phyloP scores from a whole-genome alignment of 768 basidiomycete species.

The Naganishia randhawae region DNA sequence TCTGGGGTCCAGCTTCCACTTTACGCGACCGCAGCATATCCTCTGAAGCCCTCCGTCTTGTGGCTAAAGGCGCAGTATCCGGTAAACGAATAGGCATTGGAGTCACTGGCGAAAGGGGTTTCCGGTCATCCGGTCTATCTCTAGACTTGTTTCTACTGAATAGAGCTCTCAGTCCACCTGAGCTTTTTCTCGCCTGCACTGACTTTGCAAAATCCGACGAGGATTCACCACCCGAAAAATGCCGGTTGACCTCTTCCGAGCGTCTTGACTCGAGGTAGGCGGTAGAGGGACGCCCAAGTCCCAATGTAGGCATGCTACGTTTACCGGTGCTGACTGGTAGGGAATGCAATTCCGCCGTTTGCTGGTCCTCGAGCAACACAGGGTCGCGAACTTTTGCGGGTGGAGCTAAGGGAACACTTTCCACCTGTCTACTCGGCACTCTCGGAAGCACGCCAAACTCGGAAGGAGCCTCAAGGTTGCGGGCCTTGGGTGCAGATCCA shows the following conservation, averaged over 20 bases:
- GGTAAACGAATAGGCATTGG: constrained; percentile 6
- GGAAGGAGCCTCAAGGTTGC: constrained; percentile 5
- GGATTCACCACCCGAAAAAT: background rate
- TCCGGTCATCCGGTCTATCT: constrained; percentile 1
- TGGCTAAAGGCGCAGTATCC: background rate
- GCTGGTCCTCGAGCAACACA: background rate
- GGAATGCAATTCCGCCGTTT: background rate
- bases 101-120: background rate
- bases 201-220: background rate
- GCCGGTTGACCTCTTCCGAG: constrained; percentile 21
- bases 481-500: background rate
- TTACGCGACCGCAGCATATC: constrained; percentile 24
- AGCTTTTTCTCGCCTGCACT: constrained; percentile 43
- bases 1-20: background rate
- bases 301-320: background rate
- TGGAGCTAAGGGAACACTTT: constrained; percentile 1
- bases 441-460: constrained; percentile 11
- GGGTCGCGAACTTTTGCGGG: background rate
- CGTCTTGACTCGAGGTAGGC: background rate
- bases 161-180: constrained; percentile 44
- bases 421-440: background rate
- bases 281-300: constrained; percentile 5
- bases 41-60: constrained; percentile 28
- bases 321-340: background rate
- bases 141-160: constrained; percentile 39